Conservation (phyloP, 148 eudicot species). For the Gaultheria prostrata region DNA sequence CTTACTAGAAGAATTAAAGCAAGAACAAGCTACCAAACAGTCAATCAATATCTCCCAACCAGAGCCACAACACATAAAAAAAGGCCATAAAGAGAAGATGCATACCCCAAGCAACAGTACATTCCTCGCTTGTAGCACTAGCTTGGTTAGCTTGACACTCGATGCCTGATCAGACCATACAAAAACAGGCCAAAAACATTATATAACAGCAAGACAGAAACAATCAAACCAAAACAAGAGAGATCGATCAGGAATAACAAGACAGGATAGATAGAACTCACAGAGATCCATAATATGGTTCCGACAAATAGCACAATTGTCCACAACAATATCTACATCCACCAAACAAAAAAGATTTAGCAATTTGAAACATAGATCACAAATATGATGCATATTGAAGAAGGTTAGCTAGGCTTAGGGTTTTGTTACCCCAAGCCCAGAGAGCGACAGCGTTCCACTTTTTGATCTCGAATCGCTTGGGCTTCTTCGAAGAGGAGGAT, state of each 20-base stretch:
- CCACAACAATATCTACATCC: constrained; percentile 76
- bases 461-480: constrained; percentile 86
- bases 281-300: constrained; percentile 97
- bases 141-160: constrained; percentile 98
- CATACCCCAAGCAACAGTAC: constrained; percentile 98
- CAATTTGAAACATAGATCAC: neutral
- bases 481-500: constrained; percentile 41
- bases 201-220: neutral
- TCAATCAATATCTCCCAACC: neutral
- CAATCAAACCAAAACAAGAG: neutral
- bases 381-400: neutral
- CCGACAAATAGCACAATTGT: constrained; percentile 87
- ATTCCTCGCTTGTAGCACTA: constrained; percentile 89
- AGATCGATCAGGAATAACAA: neutral
- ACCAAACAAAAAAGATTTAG: neutral
- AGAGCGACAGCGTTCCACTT: constrained; percentile 97
- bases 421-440: constrained; percentile 87
- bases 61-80: neutral
- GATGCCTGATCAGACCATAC: constrained; percentile 48
- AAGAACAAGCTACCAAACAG: neutral
- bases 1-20: neutral
- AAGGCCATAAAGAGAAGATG: neutral
- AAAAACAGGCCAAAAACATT: neutral
- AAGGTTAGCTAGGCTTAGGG: neutral
- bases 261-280: constrained; percentile 26